Conservation (phyloP, 371 early-diverging fungal species). For the Basidiobolus meristosporus region DNA sequence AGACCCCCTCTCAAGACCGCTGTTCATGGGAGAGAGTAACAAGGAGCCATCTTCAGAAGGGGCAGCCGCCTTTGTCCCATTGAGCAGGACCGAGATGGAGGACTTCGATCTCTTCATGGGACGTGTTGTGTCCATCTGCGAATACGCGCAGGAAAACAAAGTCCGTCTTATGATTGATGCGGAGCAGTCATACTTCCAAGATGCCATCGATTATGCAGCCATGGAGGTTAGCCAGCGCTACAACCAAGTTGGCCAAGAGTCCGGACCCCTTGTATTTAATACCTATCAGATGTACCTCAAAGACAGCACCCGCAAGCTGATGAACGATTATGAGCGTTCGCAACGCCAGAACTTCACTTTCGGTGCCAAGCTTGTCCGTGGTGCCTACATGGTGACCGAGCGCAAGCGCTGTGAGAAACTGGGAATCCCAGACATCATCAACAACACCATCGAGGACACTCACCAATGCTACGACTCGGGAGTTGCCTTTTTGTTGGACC, state of each 20-base stretch:
- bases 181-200: slow-evolving; percentile 86
- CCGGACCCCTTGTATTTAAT: slow-evolving; percentile 57
- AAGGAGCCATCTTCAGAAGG: background rate
- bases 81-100: slow-evolving; percentile 25
- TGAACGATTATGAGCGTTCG: slow-evolving; percentile 44
- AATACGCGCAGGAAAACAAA: slow-evolving; percentile 29
- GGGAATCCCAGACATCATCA: slow-evolving; percentile 62
- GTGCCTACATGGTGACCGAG: slow-evolving; percentile 84
- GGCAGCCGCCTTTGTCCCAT: slow-evolving; percentile 14
- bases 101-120: slow-evolving; percentile 47
- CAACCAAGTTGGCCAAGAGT: slow-evolving; percentile 23
- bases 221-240: slow-evolving; percentile 38
- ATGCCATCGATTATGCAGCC: slow-evolving; percentile 75
- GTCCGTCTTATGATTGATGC: slow-evolving; percentile 85
- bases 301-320: slow-evolving; percentile 39
- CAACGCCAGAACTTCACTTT: slow-evolving; percentile 50
- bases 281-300: slow-evolving; percentile 93
- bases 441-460: slow-evolving; percentile 60
- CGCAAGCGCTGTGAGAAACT: slow-evolving; percentile 50
- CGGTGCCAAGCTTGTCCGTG: slow-evolving; percentile 87
- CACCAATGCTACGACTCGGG: slow-evolving; percentile 70
- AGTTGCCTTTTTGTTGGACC: slow-evolving; percentile 44
- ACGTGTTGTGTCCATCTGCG: slow-evolving; percentile 40
- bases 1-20: slow-evolving; percentile 22
- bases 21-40: slow-evolving; percentile 8